Conservation (phyloP, 441 rosid species). For the Mallotus japonicus region DNA sequence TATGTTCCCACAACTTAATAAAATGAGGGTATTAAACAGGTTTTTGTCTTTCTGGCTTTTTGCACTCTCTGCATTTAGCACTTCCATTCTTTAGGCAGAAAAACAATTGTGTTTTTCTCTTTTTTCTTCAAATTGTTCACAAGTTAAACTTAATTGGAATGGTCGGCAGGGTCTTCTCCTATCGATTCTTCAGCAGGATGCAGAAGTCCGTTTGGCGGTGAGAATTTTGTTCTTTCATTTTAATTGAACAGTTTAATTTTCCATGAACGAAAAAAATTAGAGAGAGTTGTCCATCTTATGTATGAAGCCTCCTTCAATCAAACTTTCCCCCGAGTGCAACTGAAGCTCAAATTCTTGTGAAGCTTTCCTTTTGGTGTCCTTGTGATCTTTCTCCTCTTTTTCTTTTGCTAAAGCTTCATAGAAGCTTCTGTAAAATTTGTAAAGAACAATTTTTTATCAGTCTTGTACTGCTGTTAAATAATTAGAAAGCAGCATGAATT, state of each 20-base stretch:
- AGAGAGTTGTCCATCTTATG: background rate
- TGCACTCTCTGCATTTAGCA: background rate
- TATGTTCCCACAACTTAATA: background rate
- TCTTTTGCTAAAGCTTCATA: no score
- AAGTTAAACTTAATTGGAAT: constrained; percentile 19
- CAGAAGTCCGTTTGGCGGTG: constrained; percentile 75
- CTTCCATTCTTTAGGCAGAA: background rate
- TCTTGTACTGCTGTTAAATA: background rate
- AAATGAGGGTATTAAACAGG: background rate
- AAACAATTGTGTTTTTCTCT: background rate
- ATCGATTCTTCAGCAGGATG: constrained; percentile 72
- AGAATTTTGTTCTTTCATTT: constrained; percentile 31
- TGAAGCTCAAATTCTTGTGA: background rate
- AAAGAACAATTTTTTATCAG: no score
- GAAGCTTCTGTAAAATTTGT: background rate
- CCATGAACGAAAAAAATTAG: constrained; percentile 2
- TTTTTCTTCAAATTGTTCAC: background rate
- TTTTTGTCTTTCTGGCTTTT: background rate
- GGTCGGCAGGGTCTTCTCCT: constrained; percentile 67
- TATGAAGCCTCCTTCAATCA: background rate
- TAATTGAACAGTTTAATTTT: background rate
- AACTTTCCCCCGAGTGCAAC: background rate
- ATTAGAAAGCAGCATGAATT: background rate
- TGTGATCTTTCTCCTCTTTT: no score
- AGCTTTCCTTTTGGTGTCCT: background rate